These are phyloP conservation scores for Plasmodium coatneyi DNA, from an alignment of 169 alveolate species.

Conservation along the genomic window DNA sequence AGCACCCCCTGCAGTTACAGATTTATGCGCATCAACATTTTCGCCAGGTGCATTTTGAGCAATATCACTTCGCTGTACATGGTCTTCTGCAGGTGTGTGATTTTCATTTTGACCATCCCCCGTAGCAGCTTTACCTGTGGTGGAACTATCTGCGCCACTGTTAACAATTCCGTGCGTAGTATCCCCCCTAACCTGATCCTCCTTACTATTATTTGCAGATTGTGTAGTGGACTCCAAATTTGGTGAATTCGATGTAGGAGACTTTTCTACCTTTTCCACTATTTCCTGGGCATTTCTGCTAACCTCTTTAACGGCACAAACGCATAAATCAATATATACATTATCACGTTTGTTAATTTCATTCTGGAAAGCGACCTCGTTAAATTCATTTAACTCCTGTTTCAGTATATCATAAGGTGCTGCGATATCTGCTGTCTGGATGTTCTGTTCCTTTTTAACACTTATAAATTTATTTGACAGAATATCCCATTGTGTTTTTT, in stretches of 20 bases:
- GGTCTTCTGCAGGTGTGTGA: neutral
- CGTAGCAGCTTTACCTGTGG: neutral
- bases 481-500: neutral
- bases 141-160: neutral
- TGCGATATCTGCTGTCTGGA: neutral
- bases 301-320: neutral
- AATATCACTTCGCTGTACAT: neutral
- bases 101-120: neutral
- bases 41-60: neutral
- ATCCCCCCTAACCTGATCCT: neutral
- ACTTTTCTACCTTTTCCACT: neutral
- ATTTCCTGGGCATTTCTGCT: neutral
- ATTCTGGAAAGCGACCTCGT: neutral
- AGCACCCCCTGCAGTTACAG: neutral
- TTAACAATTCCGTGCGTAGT: neutral
- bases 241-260: neutral
- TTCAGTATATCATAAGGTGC: neutral
- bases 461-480: neutral
- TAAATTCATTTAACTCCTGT: neutral
- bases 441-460: neutral
- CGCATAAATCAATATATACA: neutral
- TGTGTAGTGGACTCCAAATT: neutral
- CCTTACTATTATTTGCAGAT: neutral
- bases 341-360: neutral
- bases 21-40: neutral